Percentiles rank a stretch among this genome's conserved stretches.
These are phyloP conservation scores for Thecaphora frezii DNA, from an alignment of 1,284 basidiomycete genomes.

Conservation along the genomic window DNA sequence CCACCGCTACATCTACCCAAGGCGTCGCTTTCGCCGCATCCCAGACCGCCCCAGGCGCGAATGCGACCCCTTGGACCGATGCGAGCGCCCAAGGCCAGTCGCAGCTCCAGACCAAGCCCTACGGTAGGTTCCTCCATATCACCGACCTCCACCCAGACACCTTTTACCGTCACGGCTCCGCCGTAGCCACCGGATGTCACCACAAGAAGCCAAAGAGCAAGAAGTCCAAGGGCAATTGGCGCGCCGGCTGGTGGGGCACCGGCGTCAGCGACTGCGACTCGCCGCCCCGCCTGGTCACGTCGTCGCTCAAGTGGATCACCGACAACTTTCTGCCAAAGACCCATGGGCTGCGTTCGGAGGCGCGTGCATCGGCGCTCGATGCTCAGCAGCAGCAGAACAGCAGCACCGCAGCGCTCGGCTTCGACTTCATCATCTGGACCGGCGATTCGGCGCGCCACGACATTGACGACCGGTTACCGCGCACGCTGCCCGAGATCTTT, in stretches of 20 bases:
- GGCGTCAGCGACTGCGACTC: conserved; percentile 78
- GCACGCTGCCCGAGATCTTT: conserved; percentile 80
- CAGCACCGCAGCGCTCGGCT: conserved; percentile 62
- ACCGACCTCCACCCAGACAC: conserved; percentile 81
- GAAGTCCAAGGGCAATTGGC: conserved; percentile 33
- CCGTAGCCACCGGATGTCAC: conserved; percentile 34
- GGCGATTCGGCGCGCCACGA: conserved; percentile 92
- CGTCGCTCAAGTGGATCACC: conserved; percentile 77
- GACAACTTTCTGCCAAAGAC: conserved; percentile 64
- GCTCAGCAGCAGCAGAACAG: background rate
- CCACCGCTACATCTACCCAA: no score
- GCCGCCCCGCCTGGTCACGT: conserved; percentile 74
- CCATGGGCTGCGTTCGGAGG: conserved; percentile 57
- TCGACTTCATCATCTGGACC: conserved; percentile 84
- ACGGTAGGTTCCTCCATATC: conserved; percentile 74
- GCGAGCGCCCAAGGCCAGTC: conserved; percentile 1
- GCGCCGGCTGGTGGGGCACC: conserved; percentile 58
- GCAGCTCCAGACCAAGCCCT: conserved; percentile 43
- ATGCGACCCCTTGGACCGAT: no score
- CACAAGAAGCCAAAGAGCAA: conserved; percentile 45
- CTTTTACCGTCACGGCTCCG: conserved; percentile 65
- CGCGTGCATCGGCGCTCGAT: background rate
- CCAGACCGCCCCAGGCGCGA: no score
- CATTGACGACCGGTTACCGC: conserved; percentile 76
- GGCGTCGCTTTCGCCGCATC: no score